These are phyloP conservation scores for Haematococcus lacustris DNA, from an alignment of 139 green algal species.

Conservation along the genomic window DNA sequence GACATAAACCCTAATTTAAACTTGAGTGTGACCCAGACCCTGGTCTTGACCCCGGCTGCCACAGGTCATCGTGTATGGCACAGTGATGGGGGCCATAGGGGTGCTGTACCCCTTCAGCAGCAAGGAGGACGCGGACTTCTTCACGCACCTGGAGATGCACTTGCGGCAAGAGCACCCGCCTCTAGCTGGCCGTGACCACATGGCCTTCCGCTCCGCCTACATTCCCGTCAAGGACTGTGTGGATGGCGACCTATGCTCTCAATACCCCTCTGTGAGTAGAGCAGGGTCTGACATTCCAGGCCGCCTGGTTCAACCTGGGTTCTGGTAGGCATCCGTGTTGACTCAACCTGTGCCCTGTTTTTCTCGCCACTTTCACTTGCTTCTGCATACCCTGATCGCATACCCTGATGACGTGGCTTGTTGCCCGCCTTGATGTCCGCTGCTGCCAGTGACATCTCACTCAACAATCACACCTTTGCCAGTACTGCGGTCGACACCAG, in stretches of 20 bases:
- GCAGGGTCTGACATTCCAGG: no score
- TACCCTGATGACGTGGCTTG: no score
- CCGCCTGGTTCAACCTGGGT: no score
- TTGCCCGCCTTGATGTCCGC: no score
- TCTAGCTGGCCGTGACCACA: slow-evolving; percentile 88
- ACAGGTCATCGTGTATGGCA: slow-evolving; percentile 30
- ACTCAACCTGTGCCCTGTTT: no score
- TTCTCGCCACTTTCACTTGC: no score
- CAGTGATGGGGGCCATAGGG: slow-evolving; percentile 63
- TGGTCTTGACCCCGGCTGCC: not conserved
- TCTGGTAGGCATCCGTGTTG: no score
- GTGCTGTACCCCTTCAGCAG: slow-evolving; percentile 79
- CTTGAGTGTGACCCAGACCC: no score
- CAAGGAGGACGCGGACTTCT: slow-evolving; percentile 93
- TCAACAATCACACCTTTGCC: not conserved
- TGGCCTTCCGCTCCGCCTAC: slow-evolving; percentile 85
- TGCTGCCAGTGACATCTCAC: no score
- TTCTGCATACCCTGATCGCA: no score
- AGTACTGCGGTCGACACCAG: not conserved
- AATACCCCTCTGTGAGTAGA: slow-evolving; percentile 67
- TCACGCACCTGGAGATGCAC: slow-evolving; percentile 98
- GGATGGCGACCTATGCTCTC: slow-evolving; percentile 94
- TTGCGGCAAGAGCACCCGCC: slow-evolving; percentile 88
- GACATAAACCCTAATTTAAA: no score
- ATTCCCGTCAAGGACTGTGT: slow-evolving; percentile 89